Evolutionary conservation across 1,284 basidiomycete species (phyloP), one percentile per base, ranked within the genome.

Genomic region (Waitea zeae): DNA sequence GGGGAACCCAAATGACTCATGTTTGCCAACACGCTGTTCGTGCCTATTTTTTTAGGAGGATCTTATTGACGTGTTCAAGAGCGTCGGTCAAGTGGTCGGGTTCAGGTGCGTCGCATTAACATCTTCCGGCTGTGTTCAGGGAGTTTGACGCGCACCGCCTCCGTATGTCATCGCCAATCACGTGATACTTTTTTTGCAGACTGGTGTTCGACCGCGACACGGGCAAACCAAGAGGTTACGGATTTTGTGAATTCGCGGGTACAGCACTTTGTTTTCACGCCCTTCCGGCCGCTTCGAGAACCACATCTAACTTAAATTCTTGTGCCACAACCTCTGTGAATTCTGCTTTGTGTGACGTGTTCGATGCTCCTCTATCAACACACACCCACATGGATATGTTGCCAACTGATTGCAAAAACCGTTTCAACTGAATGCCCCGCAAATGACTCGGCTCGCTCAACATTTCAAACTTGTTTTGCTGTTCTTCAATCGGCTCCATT

Each of bases 171-270:
- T 31, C 33, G 27, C 7, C 26, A 13, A 14, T 6, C 15, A 27
- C 13, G 17, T 20, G 13, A 6, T 30, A 13, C n/a, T n/a, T n/a
- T n/a, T n/a, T n/a, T n/a, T n/a, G n/a, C 49, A 92, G 90, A 50
- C 72, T 95, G 42, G 92, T 97, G 35, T 96, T 90, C 57, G 93
- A 98, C 61, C 67, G 87, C 45, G 84, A 89, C 39, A 95, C 90
- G 13, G 90, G 92, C 38, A 89, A 93, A 54, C 86, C 90, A 33
- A 89, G 87, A 57, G 93, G 95, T 12, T 98, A 95, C 52, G 93
- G 92, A 11, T 96, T 96, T 52, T 92, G 90, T 61, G 89, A 95
- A 67, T 96, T 89, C 53, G 78, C 83, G 47, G 88, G 88, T 90
- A 66, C 55, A 71, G 64, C 45, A 26, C 29, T 30, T 30, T 50